Conservation (phyloP, 306 rosid species). For the Gastrolobium bilobum region DNA sequence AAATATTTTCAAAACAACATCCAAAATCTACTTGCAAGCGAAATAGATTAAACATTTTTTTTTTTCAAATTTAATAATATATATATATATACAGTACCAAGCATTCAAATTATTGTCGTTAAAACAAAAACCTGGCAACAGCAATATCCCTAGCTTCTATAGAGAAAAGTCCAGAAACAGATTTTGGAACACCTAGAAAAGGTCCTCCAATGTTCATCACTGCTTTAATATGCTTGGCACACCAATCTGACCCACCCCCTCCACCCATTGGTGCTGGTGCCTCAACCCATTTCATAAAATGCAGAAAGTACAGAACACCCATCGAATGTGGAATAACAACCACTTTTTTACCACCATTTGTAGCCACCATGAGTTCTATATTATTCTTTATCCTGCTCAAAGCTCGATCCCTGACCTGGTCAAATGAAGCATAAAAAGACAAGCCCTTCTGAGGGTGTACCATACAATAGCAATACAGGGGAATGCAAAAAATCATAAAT, state of each 20-base stretch:
- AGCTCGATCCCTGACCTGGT: constrained; percentile 77
- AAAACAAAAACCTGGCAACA: constrained; percentile 74
- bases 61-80: too few relatives aligned
- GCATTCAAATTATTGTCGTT: constrained; percentile 34
- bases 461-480: neutral
- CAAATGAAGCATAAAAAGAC: constrained; percentile 47
- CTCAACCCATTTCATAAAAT: constrained; percentile 95
- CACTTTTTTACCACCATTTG: constrained; percentile 80
- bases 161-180: constrained; percentile 83
- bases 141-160: constrained; percentile 87
- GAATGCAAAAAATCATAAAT: constrained; percentile 23
- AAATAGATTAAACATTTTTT: neutral
- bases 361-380: constrained; percentile 85
- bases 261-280: constrained; percentile 85
- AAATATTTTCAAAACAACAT: constrained; percentile 15
- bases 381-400: constrained; percentile 84
- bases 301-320: constrained; percentile 88
- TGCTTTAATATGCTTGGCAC: constrained; percentile 84
- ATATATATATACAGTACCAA: neutral
- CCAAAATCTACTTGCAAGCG: constrained; percentile 29
- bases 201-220: constrained; percentile 86
- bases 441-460: constrained; percentile 34
- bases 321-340: constrained; percentile 89
- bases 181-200: constrained; percentile 88
- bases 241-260: constrained; percentile 90